phyloP scores from a whole-genome alignment of 306 rosid species.

The Rubus idaeus region DNA sequence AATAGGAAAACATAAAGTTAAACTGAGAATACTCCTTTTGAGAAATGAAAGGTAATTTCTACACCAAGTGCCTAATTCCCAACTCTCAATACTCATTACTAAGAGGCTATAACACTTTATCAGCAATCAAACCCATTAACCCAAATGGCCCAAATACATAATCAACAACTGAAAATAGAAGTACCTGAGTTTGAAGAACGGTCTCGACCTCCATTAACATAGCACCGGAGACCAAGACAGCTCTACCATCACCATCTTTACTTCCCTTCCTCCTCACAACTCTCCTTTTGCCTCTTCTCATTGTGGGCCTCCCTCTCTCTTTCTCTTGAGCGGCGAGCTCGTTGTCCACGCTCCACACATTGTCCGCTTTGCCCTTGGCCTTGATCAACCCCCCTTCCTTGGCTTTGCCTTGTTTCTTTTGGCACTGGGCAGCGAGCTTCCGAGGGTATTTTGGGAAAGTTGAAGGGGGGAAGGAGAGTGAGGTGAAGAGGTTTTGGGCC shows the following conservation, averaged over 20 bases:
- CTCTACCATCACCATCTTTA: slow-evolving; percentile 31
- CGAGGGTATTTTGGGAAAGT: slow-evolving; percentile 33
- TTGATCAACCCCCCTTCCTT: slow-evolving; percentile 23
- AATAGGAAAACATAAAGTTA: not conserved
- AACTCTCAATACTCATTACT: not conserved
- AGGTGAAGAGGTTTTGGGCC: slow-evolving; percentile 35
- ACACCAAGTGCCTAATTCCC: not conserved
- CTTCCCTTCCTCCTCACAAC: slow-evolving; percentile 43
- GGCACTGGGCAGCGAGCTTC: slow-evolving; percentile 38
- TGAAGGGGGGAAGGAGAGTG: slow-evolving; percentile 29
- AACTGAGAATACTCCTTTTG: not conserved
- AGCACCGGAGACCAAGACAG: slow-evolving; percentile 64
- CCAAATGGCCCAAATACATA: not conserved
- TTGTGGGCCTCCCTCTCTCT: slow-evolving; percentile 28
- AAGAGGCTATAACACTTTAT: too few species aligned
- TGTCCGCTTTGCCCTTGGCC: slow-evolving; percentile 66
- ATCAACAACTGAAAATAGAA: not conserved
- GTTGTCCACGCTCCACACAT: slow-evolving; percentile 89
- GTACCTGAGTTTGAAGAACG: slow-evolving; percentile 89
- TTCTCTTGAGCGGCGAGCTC: slow-evolving; percentile 45
- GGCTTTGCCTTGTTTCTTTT: slow-evolving; percentile 31
- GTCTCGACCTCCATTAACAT: slow-evolving; percentile 83
- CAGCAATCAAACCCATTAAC: not conserved
- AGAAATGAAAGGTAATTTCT: not conserved
- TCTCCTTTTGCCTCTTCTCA: slow-evolving; percentile 38